Base-by-base conservation (phyloP, 257 asterid species). In the Solanum paucissectum region DNA sequence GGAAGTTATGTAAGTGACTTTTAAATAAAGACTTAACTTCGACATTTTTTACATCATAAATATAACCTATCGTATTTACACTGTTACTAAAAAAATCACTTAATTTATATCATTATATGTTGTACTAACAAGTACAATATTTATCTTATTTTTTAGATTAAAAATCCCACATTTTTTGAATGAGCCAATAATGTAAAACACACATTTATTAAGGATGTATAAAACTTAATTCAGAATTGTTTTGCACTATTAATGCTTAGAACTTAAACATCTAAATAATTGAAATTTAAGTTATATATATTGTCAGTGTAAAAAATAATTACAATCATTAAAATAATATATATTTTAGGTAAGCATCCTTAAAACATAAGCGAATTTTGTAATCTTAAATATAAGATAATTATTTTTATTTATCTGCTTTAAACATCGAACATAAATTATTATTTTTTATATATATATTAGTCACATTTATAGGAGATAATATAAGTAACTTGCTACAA, bases 401-500 rank as follows among this genome's bases (percentile, higher is more conserved):
- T 20, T 18, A 7, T 55, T 55, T 55, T 20, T 7, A 55, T 20
- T 55, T 18, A 55, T 55, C 25, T 55, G 10, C n/a, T 55, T 55
- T 1, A 55, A 55, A 3, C 0, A 0, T 0, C 1, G 2, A 55
- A 6, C 1, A 52, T 18, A 18, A 18, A 6, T 18, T 29, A 29
- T 8, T 2, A 34, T 38, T 40, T 37, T 40, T 8, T 10, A 0
- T 0, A 42, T 42, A 10, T 42, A 10, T 42, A 42, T 42, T 42
- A 42, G 23, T 16, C 23, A 52, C 23, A 52, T 52, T 16, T 52
- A 5, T 52, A 16, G 23, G n/a, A 20, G 10, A 55, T 55, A 21
- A 20, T 55, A 55, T 18, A 55, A 2, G 5, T 55, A 49, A 5
- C 55, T 46, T 46, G 20, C 20, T 6, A 12, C 4, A 46, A 46